Evolutionary conservation across 768 basidiomycete species (phyloP).

Genomic region (Lactarius akahatsu): DNA sequence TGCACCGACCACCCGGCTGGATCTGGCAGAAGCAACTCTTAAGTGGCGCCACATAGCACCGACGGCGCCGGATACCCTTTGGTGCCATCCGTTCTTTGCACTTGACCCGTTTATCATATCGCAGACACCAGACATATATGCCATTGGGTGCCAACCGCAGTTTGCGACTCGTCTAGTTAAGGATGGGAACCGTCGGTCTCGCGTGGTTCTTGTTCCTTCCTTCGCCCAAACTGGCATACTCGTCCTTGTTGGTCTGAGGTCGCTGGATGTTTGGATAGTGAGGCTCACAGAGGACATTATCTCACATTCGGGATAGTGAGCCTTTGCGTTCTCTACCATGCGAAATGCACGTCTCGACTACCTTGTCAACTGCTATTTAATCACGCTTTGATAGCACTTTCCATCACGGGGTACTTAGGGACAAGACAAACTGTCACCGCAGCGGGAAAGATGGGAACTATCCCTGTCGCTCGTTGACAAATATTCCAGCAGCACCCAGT

Average conservation of each 20-base stretch:
- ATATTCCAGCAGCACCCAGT: conserved; percentile 83
- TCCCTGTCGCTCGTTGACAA: conserved; percentile 58
- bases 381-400: background rate
- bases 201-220: conserved; percentile 28
- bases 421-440: no score
- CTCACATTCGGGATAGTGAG: background rate
- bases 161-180: conserved; percentile 74
- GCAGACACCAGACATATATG: conserved; percentile 87
- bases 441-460: no score
- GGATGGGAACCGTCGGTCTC: conserved; percentile 35
- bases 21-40: conserved; percentile 75
- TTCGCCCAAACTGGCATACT: conserved; percentile 28
- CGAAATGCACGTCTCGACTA: background rate
- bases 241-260: conserved; percentile 28
- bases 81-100: conserved; percentile 93
- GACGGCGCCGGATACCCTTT: conserved; percentile 96
- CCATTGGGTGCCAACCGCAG: conserved; percentile 86
- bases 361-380: background rate
- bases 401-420: background rate
- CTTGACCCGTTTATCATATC: conserved; percentile 86
- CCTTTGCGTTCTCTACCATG: background rate
- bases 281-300: conserved; percentile 22
- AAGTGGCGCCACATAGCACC: conserved; percentile 98
- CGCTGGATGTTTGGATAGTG: conserved; percentile 26
- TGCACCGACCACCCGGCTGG: conserved; percentile 67